Base-by-base conservation (phyloP, 2,329 filamentous ascomycete species). In the Colletotrichum sp. region DNA sequence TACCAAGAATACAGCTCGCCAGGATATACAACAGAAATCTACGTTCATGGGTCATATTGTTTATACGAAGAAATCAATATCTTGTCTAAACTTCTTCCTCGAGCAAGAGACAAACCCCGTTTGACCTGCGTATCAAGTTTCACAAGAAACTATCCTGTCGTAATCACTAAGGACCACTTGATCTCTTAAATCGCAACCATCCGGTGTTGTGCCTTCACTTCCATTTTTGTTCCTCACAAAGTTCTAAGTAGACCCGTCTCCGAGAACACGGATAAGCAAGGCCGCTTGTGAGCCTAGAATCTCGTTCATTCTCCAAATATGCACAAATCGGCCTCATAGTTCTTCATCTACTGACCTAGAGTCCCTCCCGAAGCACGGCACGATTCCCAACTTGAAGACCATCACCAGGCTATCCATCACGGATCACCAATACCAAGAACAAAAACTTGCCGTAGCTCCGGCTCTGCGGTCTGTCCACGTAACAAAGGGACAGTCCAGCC, bases 11-110 rank as follows among this genome's bases (percentile, higher is more conserved):
- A 13, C 12, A 22, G 19, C 2, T 13, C 0, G n/a, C n/a, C 0
- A 52, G n/a, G n/a, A 0, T 22, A 0, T 48, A 7, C 44, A 0
- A 48, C 44, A 12, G n/a, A 48, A 0, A 22, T 0, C 11, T 0
- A 0, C n/a, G 44, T 0, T 22, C n/a, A 7, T 22, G 44, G 11
- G 16, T 39, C n/a, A 48, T 0, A 0, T 48, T n/a, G 3, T 48
- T 12, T n/a, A 48, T 0, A 48, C 39, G 19, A 48, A 12, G 39
- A 44, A 9, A 0, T 2, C 36, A 1, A 44, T 1, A 44, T 9
- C 5, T 9, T 39, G 16, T 28, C 4, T 19, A 2, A 1, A 19
- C 36, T 3, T 6, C 19, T 48, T n/a, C 19, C 19, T 12, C 19
- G 5, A 0, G 9, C 39, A n/a, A 19, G 9, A 48, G 39, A n/a